phyloP scores from a whole-genome alignment of 768 basidiomycete genomes.

The Leccinum rimulosum region DNA sequence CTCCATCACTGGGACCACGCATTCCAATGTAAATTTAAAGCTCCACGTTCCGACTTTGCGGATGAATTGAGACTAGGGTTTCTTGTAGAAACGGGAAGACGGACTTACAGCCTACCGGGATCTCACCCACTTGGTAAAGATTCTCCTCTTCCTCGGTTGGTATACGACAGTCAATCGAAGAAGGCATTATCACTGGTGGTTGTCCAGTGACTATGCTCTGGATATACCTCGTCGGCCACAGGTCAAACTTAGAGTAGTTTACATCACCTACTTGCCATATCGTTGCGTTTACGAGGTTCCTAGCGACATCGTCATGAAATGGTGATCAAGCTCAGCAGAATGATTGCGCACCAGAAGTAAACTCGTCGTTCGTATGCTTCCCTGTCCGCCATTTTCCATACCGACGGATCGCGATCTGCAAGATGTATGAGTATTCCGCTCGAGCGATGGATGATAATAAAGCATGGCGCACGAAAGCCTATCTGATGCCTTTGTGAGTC shows the following conservation, averaged over 20 bases:
- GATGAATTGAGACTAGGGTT: conserved; percentile 1
- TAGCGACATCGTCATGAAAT: background rate
- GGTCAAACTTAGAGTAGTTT: background rate
- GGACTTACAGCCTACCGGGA: conserved; percentile 44
- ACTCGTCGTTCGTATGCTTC: conserved; percentile 52
- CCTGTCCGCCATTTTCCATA: conserved; percentile 48
- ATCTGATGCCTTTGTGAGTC: conserved; percentile 10
- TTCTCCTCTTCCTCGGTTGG: conserved; percentile 47
- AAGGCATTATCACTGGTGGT: conserved; percentile 43
- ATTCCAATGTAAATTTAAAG: conserved; percentile 39
- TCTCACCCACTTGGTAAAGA: conserved; percentile 41
- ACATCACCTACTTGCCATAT: conserved; percentile 40
- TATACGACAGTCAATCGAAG: conserved; percentile 45
- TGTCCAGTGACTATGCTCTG: conserved; percentile 47
- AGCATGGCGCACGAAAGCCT: conserved; percentile 13
- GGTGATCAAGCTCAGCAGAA: background rate
- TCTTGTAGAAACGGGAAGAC: background rate
- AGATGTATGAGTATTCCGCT: conserved; percentile 4
- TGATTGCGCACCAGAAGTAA: conserved; percentile 44
- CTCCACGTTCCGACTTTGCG: conserved; percentile 48
- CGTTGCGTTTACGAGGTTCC: conserved; percentile 43
- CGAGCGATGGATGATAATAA: background rate
- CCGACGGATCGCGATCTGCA: conserved; percentile 47
- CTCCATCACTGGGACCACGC: conserved; percentile 42
- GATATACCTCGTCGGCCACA: background rate